Conservation (phyloP, 345 rosid genomes). For the Brassica nigra region DNA sequence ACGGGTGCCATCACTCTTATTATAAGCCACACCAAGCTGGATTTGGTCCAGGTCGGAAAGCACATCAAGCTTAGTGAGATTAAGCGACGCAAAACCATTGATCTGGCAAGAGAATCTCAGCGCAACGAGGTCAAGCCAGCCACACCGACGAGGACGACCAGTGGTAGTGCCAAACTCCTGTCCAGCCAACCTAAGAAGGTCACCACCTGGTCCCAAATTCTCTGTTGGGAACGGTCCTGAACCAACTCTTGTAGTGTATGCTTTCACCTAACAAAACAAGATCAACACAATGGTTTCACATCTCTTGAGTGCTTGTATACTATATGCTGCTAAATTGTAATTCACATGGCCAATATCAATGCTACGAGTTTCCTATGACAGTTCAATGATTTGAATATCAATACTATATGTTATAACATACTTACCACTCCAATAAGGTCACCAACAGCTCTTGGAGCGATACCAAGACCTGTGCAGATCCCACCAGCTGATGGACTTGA, state of each 20-base stretch:
- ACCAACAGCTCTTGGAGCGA: slow-evolving; percentile 87
- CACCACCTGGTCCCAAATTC: slow-evolving; percentile 84
- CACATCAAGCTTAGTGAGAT: slow-evolving; percentile 95
- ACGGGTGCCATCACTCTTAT: slow-evolving; percentile 67
- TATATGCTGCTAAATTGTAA: background rate
- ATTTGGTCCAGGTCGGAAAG: slow-evolving; percentile 82
- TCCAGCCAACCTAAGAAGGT: slow-evolving; percentile 81
- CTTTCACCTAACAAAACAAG: slow-evolving; percentile 71
- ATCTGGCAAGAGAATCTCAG: slow-evolving; percentile 80
- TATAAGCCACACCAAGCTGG: slow-evolving; percentile 79
- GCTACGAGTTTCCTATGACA: too few species aligned
- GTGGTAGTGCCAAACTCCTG: slow-evolving; percentile 98
- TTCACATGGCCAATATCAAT: background rate
- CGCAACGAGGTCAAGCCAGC: slow-evolving; percentile 98
- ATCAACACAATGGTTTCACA: slow-evolving; percentile 7
- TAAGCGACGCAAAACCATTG: slow-evolving; percentile 88
- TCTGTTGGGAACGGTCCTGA: slow-evolving; percentile 99
- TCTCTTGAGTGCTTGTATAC: background rate
- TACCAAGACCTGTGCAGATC: slow-evolving; percentile 93
- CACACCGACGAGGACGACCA: slow-evolving; percentile 99
- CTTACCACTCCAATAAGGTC: slow-evolving; percentile 94
- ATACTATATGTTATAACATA: background rate
- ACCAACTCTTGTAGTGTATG: slow-evolving; percentile 96
- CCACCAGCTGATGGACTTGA: slow-evolving; percentile 99
- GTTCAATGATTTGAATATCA: too few species aligned